Base-by-base conservation (phyloP, 1,284 basidiomycete genomes). In the Ustilago esculenta region DNA sequence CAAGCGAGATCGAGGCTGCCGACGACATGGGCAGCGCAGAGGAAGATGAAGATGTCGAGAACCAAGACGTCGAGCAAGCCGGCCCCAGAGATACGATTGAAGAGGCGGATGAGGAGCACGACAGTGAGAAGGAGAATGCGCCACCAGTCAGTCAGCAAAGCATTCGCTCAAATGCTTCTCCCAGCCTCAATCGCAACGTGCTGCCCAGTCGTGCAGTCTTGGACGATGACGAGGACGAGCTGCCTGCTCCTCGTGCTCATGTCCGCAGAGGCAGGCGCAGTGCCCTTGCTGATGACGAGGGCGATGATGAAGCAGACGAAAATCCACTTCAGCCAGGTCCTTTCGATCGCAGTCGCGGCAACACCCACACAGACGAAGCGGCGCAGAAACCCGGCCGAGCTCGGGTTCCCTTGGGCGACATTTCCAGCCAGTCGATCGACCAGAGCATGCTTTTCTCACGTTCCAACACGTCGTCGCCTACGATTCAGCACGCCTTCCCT, bases 121-220 rank as follows among this genome's bases (percentile, higher is more conserved):
- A 71, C 40, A 73, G 67, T 46, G 75, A 77, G 33, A 77, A 77
- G 59, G 75, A 77, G 47, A 78, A 78, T 20, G 58, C 73, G 12
- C 71, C 72, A 14, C 64, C 54, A 1, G 42, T 37, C 17, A 64
- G 67, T 27, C 70, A 72, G 34, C 56, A 53, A 25, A 53, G 47
- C 33, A 48, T 45, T 21, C 66, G 34, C 4, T 47, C 58, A 11
- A 34, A 51, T 21, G 46, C 43, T 14, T 63, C 66, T 24, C 59
- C 59, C 1, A 52, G 45, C 23, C 21, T 54, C 10, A 27, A 51
- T n/a, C 59, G 54, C 27, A 42, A 33, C 17, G 5, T 46, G 8
- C 39, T 50, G 27, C 61, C 67, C 0, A 60, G 60, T 39, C 60
- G 53, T 3, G 60, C 67, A 17, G 60, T 70, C 33, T 48, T 70